A percentile compares a stretch with the other conserved stretches of the same genome.
phyloP scores from a whole-genome alignment of 78 protist species.

The Polysphondylium violaceum region DNA sequence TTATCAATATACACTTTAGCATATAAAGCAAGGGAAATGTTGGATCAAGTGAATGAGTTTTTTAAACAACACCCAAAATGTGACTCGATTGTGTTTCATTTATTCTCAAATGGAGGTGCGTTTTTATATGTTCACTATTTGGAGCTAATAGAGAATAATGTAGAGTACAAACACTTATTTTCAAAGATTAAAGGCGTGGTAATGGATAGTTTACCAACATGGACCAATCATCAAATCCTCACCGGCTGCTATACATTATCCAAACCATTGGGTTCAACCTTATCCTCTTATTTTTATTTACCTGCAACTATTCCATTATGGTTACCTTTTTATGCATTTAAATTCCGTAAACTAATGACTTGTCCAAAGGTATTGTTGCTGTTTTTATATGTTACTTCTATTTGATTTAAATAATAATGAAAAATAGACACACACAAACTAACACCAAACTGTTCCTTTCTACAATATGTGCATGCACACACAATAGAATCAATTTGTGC shows the following conservation, averaged over 20 bases:
- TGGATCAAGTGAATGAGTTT: not conserved
- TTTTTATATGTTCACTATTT: not conserved
- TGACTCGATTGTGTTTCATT: slow-evolving; percentile 33
- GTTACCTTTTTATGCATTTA: not conserved
- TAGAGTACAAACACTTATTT: slow-evolving; percentile 43
- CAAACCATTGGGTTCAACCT: not conserved
- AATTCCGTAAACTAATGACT: slow-evolving; percentile 17
- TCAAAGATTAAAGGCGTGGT: slow-evolving; percentile 44
- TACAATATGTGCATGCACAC: no score
- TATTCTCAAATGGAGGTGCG: not conserved
- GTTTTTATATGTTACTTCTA: not conserved
- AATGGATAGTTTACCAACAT: slow-evolving; percentile 71
- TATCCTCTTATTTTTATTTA: not conserved
- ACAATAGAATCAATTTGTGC: slow-evolving; percentile 48
- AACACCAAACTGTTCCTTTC: no score
- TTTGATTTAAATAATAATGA: not conserved
- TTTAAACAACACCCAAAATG: slow-evolving; percentile 24
- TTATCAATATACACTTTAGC: not conserved
- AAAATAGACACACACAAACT: no score
- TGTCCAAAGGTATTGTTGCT: slow-evolving; percentile 25
- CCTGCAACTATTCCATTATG: not conserved
- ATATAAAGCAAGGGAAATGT: not conserved
- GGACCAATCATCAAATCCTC: not conserved
- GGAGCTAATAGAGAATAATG: slow-evolving; percentile 1
- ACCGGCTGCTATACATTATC: slow-evolving; percentile 14